These are phyloP conservation scores for Boletus insuetus DNA, from an alignment of 768 basidiomycete genomes.

Conservation along the genomic window DNA sequence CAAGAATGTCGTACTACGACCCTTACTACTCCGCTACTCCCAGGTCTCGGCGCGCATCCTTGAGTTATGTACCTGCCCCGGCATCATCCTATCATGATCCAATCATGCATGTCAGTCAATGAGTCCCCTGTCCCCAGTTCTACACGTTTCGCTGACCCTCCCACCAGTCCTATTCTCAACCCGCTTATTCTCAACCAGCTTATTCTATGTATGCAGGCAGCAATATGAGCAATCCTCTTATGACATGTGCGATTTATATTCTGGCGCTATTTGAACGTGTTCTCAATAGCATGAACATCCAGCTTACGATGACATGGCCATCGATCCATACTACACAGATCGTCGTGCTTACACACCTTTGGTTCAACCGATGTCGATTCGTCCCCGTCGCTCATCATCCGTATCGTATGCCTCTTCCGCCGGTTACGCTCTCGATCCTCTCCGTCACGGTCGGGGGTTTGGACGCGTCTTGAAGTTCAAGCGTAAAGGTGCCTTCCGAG, in stretches of 20 bases:
- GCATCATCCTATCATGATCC: constrained; percentile 41
- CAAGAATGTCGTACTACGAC: constrained; percentile 45
- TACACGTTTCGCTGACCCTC: constrained; percentile 4
- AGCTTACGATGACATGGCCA: constrained; percentile 57
- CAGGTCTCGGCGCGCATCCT: constrained; percentile 32
- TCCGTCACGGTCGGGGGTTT: constrained; percentile 40
- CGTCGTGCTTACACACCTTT: constrained; percentile 27
- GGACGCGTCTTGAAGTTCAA: constrained; percentile 66
- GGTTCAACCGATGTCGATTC: constrained; percentile 20
- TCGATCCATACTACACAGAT: constrained; percentile 49
- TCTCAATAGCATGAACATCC: constrained; percentile 1
- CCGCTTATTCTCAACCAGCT: constrained; percentile 43
- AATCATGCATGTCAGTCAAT: constrained; percentile 38
- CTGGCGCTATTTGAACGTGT: background rate
- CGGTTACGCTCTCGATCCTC: constrained; percentile 39
- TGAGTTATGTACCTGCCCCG: constrained; percentile 33
- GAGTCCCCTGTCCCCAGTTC: background rate
- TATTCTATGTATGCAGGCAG: constrained; percentile 48
- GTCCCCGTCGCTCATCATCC: constrained; percentile 39
- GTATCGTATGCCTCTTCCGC: constrained; percentile 38
- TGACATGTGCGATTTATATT: constrained; percentile 38
- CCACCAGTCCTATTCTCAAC: constrained; percentile 38
- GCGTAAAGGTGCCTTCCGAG: constrained; percentile 62
- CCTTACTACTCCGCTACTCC: constrained; percentile 32
- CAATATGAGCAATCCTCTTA: constrained; percentile 37